A percentile compares a stretch with the other conserved stretches of the same genome.
These are phyloP conservation scores for Fomitopsis schrenkii DNA, from an alignment of 1,284 basidiomycete species.

Conservation along the genomic window DNA sequence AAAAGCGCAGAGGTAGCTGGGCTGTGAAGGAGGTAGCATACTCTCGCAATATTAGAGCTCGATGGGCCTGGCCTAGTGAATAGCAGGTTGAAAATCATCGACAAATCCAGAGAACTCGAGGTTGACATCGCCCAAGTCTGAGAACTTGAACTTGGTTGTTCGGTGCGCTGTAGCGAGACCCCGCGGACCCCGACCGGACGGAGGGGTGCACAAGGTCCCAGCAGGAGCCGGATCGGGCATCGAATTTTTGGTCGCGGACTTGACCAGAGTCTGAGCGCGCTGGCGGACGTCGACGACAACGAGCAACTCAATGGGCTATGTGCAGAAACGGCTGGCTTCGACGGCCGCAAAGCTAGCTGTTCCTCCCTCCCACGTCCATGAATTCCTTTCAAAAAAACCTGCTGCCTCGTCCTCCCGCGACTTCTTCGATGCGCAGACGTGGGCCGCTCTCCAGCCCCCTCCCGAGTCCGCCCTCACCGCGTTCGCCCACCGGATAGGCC, in stretches of 20 bases:
- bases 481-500: conserved; percentile 72
- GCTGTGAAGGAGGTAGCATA: too few relatives aligned
- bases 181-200: background rate
- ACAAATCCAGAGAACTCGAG: too few relatives aligned
- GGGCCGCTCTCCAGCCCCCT: conserved; percentile 72
- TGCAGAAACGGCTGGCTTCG: conserved; percentile 53
- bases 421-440: conserved; percentile 57
- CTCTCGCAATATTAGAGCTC: background rate
- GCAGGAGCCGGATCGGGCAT: background rate
- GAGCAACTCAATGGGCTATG: conserved; percentile 45
- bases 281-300: conserved; percentile 20
- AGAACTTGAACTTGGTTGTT: too few relatives aligned
- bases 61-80: too few relatives aligned
- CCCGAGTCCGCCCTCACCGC: conserved; percentile 69
- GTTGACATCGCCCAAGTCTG: too few relatives aligned
- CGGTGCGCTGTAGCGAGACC: background rate
- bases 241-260: conserved; percentile 5
- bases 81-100: too few relatives aligned
- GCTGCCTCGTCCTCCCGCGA: conserved; percentile 28
- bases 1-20: too few relatives aligned
- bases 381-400: conserved; percentile 64
- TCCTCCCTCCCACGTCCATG: conserved; percentile 46
- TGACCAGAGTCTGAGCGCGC: conserved; percentile 6
- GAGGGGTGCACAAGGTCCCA: background rate
- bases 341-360: conserved; percentile 54